Evolutionary conservation across 495 filamentous ascomycete genomes (phyloP).

Genomic region (Margaritispora aquatica): DNA sequence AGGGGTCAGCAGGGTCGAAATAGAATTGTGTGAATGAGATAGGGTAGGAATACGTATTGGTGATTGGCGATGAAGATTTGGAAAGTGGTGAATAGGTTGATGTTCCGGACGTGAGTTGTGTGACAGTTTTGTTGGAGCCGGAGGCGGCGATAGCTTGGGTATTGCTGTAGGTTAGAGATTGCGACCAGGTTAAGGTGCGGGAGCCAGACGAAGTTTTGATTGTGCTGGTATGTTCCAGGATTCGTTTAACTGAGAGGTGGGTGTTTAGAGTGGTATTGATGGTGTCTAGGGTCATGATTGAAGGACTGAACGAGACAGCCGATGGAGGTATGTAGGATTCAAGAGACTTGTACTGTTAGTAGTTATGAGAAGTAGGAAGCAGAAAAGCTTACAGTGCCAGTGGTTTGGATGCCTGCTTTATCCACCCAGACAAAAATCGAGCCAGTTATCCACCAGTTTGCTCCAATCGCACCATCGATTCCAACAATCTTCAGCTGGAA

Average conservation of each 20-base stretch:
- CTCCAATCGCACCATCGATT: not conserved
- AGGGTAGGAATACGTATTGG: constrained; percentile 6
- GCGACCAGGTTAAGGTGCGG: not conserved
- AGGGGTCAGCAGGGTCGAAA: not conserved
- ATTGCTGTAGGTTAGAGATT: constrained; percentile 7
- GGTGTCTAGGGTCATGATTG: not conserved
- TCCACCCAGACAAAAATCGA: constrained; percentile 70
- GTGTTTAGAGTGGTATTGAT: constrained; percentile 5
- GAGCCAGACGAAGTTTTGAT: constrained; percentile 6
- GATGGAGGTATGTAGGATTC: not conserved
- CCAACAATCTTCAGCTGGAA: constrained; percentile 6
- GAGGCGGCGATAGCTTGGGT: constrained; percentile 1
- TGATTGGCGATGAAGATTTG: not conserved
- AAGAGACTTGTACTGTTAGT: too few species aligned
- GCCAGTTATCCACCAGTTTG: constrained; percentile 72
- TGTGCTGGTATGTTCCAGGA: constrained; percentile 4
- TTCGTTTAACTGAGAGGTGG: not conserved
- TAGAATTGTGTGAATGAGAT: not conserved
- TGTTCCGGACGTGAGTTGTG: constrained; percentile 2
- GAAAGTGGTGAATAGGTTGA: not conserved
- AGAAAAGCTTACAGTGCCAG: not conserved
- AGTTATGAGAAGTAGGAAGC: too few species aligned
- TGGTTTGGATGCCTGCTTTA: constrained; percentile 13
- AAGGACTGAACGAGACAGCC: not conserved
- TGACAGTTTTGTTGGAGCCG: constrained; percentile 2